Evolutionary conservation across 768 basidiomycete species (phyloP), one percentile per base, ranked within the genome.

Genomic region (Phallus indusiatus): DNA sequence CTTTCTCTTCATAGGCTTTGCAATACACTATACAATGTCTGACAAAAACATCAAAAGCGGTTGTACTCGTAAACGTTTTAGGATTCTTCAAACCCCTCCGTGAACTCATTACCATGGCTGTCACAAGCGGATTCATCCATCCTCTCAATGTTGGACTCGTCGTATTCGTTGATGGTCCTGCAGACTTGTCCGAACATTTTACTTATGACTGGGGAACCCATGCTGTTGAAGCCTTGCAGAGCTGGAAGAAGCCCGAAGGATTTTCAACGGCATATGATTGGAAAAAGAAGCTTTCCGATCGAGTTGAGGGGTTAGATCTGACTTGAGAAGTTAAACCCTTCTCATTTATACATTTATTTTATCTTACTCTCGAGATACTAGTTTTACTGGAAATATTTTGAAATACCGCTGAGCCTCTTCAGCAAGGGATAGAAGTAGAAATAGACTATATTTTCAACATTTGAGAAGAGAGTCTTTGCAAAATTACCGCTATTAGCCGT

Each of bases 31-130:
- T 3, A 28, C 50, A 5, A 33, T 24, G 1, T 12, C 35, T 52
- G n/a, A n/a, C n/a, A n/a, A n/a, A n/a, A n/a, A n/a, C 24, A 8
- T 62, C 10, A 16, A 28, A 67, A 94, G 85, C 94, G 14, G 86
- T 96, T 47, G 72, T 96, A 47, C 73, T 96, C 22, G 67, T 96
- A n/a, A 95, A 97, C 68, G 87, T 96, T 24, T 79, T 81, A 28
- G 79, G 79, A 0, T 96, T 86, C 75, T 99, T 83, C 72, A 80
- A 90, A 22, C 85, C 93, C 1, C 75, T 99, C n/a, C 82, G 86
- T 20, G 73, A 78, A 9, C 80, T 95, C 55, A 81, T 97, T 66
- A 72, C 80, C 60, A 81, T 76, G 52, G 84, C 85, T 11, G 71
- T 90, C 54, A 69, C 77, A 22, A 80, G 81, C 14, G 90, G 89